A percentile compares a stretch with the other conserved stretches of the same genome.
Evolutionary conservation across 2,329 filamentous ascomycete genomes (phyloP).

Genomic region (Phialemonium atrogriseum): DNA sequence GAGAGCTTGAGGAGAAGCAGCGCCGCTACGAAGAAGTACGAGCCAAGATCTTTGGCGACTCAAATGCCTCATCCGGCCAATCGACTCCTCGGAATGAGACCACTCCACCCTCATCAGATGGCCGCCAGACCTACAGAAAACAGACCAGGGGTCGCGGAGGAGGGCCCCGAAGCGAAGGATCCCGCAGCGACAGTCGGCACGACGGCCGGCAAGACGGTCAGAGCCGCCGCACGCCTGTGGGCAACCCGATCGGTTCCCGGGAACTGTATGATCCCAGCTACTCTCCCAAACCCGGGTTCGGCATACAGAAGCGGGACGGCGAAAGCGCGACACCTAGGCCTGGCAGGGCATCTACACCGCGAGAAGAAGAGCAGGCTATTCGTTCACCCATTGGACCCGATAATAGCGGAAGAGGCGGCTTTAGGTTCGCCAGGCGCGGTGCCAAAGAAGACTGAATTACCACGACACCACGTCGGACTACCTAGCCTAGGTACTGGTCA

Average conservation of each 20-base stretch:
- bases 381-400: slow-evolving; percentile 74
- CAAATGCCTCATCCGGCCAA: slow-evolving; percentile 43
- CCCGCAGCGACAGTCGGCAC: slow-evolving; percentile 19
- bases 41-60: slow-evolving; percentile 75
- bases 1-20: slow-evolving; percentile 82
- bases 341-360: slow-evolving; percentile 38
- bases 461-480: neutral
- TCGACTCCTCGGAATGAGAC: slow-evolving; percentile 56
- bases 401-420: slow-evolving; percentile 65
- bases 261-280: slow-evolving; percentile 76
- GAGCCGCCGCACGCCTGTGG: slow-evolving; percentile 17
- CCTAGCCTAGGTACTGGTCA: slow-evolving; percentile 31
- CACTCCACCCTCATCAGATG: slow-evolving; percentile 43
- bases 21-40: slow-evolving; percentile 81
- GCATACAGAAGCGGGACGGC: slow-evolving; percentile 32
- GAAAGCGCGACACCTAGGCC: slow-evolving; percentile 27
- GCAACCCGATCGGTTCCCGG: slow-evolving; percentile 28
- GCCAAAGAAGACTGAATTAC: slow-evolving; percentile 31
- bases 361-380: slow-evolving; percentile 59
- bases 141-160: slow-evolving; percentile 37
- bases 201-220: slow-evolving; percentile 20
- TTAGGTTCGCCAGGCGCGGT: slow-evolving; percentile 64
- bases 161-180: slow-evolving; percentile 23
- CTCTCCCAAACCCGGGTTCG: slow-evolving; percentile 52
- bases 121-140: slow-evolving; percentile 32